Percentiles rank a stretch among this genome's conserved stretches.
These are phyloP conservation scores for Diversispora eburnea DNA, from an alignment of 192 early-diverging fungal species.

Conservation along the genomic window DNA sequence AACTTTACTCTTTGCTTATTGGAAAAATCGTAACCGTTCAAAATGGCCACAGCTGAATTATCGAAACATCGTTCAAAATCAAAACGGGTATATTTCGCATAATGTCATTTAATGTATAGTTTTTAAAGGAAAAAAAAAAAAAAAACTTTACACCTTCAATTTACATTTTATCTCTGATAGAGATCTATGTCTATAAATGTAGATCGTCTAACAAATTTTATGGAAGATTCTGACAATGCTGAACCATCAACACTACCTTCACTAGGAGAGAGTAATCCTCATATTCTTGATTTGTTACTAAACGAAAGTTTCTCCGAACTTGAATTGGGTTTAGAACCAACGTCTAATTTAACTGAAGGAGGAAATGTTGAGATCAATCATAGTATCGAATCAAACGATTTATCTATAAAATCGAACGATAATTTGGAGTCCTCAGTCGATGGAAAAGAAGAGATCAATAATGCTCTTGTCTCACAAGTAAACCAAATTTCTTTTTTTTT, in stretches of 20 bases:
- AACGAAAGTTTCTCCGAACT: constrained; percentile 18
- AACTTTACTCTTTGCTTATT: too few relatives aligned
- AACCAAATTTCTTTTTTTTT: neutral
- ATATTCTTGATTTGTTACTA: constrained; percentile 25
- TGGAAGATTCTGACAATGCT: neutral
- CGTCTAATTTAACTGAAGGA: neutral
- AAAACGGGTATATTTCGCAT: too few relatives aligned
- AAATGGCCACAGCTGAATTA: too few relatives aligned
- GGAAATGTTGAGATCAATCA: neutral
- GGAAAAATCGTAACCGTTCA: too few relatives aligned
- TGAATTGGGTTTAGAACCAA: neutral
- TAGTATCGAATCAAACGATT: neutral
- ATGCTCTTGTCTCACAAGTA: constrained; percentile 26
- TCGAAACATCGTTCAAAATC: too few relatives aligned
- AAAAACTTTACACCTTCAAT: too few relatives aligned
- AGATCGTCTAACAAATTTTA: neutral
- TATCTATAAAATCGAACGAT: neutral
- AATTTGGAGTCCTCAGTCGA: neutral
- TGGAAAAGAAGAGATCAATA: constrained; percentile 22
- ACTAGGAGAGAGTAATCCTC: neutral
- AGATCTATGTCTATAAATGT: constrained; percentile 25
- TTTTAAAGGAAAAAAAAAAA: too few relatives aligned
- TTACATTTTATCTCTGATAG: neutral
- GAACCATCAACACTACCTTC: neutral
- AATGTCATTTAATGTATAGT: too few relatives aligned